Conservation (phyloP, 1,284 basidiomycete species). For the Apiotrichum domesticum region DNA sequence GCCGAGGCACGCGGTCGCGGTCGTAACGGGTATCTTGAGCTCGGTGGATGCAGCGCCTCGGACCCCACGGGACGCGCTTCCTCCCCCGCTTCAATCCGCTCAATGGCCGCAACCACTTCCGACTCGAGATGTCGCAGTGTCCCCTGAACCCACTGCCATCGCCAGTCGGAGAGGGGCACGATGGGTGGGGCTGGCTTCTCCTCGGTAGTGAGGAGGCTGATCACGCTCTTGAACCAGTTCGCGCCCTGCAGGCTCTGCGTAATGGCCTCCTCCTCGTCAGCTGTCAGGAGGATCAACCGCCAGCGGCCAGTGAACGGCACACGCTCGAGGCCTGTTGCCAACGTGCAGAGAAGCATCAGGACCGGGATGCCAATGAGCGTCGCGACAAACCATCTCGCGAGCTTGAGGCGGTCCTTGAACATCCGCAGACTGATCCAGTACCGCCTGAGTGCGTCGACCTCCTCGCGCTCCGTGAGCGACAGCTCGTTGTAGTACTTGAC, state of each 20-base stretch:
- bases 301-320: constrained; percentile 80
- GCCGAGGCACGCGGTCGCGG: constrained; percentile 42
- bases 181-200: constrained; percentile 57
- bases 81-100: constrained; percentile 3
- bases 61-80: neutral
- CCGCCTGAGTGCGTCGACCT: constrained; percentile 50
- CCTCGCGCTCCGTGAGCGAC: constrained; percentile 47
- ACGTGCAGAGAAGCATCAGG: constrained; percentile 64
- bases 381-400: constrained; percentile 53
- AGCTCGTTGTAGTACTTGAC: constrained; percentile 30
- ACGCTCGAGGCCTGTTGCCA: constrained; percentile 68
- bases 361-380: constrained; percentile 62
- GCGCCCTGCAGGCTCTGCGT: constrained; percentile 66
- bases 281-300: constrained; percentile 78
- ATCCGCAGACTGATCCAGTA: constrained; percentile 34
- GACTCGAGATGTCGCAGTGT: constrained; percentile 67
- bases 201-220: constrained; percentile 61
- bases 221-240: constrained; percentile 78
- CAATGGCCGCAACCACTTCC: constrained; percentile 47
- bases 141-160: constrained; percentile 70
- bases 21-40: constrained; percentile 38
- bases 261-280: constrained; percentile 82
- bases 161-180: constrained; percentile 70
- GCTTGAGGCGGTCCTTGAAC: constrained; percentile 53
- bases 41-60: constrained; percentile 26